Evolutionary conservation across 768 basidiomycete genomes (phyloP), one percentile per base, ranked within the genome.

Genomic region (Filobasidium floriforme): DNA sequence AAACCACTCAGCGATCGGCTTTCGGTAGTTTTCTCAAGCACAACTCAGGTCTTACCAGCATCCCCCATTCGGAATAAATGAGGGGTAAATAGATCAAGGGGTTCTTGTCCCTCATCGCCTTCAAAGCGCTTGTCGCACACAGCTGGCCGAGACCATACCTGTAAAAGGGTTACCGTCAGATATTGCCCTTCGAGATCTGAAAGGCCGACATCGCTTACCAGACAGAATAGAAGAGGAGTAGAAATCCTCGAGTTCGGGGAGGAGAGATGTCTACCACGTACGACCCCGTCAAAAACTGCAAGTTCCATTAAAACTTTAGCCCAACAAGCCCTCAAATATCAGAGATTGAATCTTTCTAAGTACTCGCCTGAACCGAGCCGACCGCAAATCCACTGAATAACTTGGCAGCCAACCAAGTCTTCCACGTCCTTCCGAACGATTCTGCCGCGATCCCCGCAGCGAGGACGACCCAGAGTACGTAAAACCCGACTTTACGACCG

Each of bases 1-100:
- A 37, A 37, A 9, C 4, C 32, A 9, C 4, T 37, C 9, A 4
- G 9, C 4, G 32, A 4, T 37, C 4, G 32, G 9, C 32, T 4
- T 49, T 49, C 22, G 46, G 6, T 6, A 14, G 46, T 15, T 22
- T 3, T 5, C 14, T 15, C 5, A 49, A 37, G 9, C 2, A 5
- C 3, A 49, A 12, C 46, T 22, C 3, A 5, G 46, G 46, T 5
- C 46, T 22, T 12, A 49, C 46, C 32, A 72, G 29, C 63, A 69
- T 66, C 6, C 70, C 72, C 65, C 66, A 75, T 66, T 75, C 68
- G 19, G 71, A 68, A 49, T 73, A 73, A 60, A 75, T 72, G 9
- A 68, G 64, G 18, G 52, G 62, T 18, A 69, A 61, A 61, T 68
- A 75, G 63, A 70, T 66, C 59, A 54, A 22, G 1, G 73, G 71